A percentile compares a stretch with the other conserved stretches of the same genome.
phyloP scores from a whole-genome alignment of 2,329 filamentous ascomycete genomes.

The Shiraia sp. region DNA sequence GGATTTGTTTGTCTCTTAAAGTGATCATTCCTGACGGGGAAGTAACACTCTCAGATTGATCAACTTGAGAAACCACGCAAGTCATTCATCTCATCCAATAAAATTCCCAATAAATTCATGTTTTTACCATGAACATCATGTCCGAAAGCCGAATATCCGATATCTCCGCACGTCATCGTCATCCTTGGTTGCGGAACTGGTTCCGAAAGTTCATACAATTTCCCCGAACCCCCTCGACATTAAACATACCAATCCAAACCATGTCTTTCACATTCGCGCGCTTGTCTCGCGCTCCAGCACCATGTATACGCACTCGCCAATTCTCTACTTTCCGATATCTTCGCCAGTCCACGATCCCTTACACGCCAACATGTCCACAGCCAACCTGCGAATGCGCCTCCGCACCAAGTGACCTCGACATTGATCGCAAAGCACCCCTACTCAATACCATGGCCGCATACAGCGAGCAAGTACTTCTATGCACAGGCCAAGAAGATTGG shows the following conservation, averaged over 20 bases:
- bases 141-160: no score
- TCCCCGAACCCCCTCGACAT: no score
- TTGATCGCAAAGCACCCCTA: conserved; percentile 71
- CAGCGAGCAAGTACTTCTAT: conserved; percentile 80
- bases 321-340: conserved; percentile 9
- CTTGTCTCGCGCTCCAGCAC: conserved; percentile 1
- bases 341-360: conserved; percentile 23
- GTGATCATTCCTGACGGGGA: no score
- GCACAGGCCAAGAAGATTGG: conserved; percentile 82
- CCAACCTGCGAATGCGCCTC: conserved; percentile 77
- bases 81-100: no score
- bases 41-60: no score
- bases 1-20: no score
- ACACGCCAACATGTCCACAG: conserved; percentile 63
- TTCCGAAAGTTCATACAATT: no score
- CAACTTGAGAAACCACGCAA: no score
- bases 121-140: no score
- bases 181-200: no score
- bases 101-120: no score
- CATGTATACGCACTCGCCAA: conserved; percentile 1
- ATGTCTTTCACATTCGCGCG: conserved; percentile 4
- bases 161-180: no score
- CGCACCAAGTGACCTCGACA: conserved; percentile 68
- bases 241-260: background rate
- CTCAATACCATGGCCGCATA: conserved; percentile 79